Evolutionary conservation across 1,284 basidiomycete species (phyloP).

Genomic region (Papiliotrema nemorosa): DNA sequence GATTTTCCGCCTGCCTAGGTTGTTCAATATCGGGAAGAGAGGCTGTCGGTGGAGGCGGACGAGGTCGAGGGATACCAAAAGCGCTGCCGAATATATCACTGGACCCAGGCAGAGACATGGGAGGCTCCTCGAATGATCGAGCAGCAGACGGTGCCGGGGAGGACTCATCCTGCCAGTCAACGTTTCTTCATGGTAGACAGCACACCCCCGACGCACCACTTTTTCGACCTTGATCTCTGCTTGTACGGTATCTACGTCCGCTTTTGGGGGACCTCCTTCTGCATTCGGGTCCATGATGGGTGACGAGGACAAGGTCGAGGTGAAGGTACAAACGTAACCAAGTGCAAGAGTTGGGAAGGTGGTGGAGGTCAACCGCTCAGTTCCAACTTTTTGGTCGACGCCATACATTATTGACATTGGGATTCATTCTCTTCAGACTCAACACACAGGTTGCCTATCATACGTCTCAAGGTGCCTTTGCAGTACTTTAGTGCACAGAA

Average conservation of each 20-base stretch:
- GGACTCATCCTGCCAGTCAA: too few relatives aligned
- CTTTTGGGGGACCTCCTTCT: conserved; percentile 33
- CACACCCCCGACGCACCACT: conserved; percentile 12
- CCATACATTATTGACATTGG: too few relatives aligned
- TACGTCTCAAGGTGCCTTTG: too few relatives aligned
- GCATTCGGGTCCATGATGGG: conserved; percentile 43
- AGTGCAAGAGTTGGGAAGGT: neutral
- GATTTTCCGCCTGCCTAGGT: too few relatives aligned
- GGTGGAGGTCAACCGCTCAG: too few relatives aligned
- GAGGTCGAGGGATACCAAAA: conserved; percentile 17
- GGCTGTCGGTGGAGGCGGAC: conserved; percentile 9
- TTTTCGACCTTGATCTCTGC: conserved; percentile 41
- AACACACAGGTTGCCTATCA: too few relatives aligned
- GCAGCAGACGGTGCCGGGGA: too few relatives aligned
- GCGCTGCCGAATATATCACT: conserved; percentile 38
- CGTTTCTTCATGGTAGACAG: neutral
- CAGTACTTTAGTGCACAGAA: too few relatives aligned
- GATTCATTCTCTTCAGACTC: too few relatives aligned
- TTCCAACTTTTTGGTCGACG: too few relatives aligned
- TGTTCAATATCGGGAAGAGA: too few relatives aligned
- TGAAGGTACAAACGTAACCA: neutral
- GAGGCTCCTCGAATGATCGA: too few relatives aligned
- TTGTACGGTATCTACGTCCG: conserved; percentile 29
- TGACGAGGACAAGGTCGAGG: neutral
- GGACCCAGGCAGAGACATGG: conserved; percentile 5